phyloP scores from a whole-genome alignment of 495 filamentous ascomycete species.

The Rostrohypoxylon terebratum region DNA sequence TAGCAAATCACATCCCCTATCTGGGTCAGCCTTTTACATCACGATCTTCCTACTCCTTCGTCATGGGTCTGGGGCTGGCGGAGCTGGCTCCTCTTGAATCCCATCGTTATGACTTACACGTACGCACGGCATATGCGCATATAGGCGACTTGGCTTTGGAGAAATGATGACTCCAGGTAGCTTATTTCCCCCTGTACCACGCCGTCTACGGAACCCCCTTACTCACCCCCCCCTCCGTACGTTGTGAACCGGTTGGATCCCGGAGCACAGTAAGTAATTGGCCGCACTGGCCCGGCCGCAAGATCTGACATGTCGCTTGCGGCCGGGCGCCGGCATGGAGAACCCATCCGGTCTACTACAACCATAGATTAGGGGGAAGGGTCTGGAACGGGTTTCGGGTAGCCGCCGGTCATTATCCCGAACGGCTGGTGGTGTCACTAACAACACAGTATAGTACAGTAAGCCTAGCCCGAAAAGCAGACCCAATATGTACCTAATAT shows the following conservation, averaged over 20 bases:
- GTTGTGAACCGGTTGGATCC: constrained; percentile 25
- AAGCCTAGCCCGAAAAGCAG: not conserved
- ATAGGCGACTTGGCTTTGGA: not conserved
- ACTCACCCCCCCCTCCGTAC: constrained; percentile 14
- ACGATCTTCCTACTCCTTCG: constrained; percentile 4
- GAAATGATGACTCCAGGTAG: not conserved
- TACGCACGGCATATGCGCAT: constrained; percentile 16
- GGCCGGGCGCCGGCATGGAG: constrained; percentile 36
- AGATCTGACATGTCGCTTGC: constrained; percentile 44
- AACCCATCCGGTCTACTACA: constrained; percentile 34
- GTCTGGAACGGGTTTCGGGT: constrained; percentile 31
- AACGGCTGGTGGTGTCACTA: constrained; percentile 18
- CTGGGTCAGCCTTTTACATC: constrained; percentile 32
- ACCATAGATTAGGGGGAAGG: not conserved
- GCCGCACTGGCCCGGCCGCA: constrained; percentile 30
- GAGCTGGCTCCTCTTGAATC: constrained; percentile 4
- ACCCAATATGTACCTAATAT: not conserved
- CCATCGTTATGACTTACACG: constrained; percentile 13
- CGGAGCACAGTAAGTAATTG: constrained; percentile 26
- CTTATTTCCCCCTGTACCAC: constrained; percentile 3
- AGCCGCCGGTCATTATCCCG: constrained; percentile 36
- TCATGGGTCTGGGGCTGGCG: constrained; percentile 5
- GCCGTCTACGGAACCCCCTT: constrained; percentile 4
- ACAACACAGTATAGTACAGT: not conserved
- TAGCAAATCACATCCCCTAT: constrained; percentile 26